A percentile compares a stretch with the other conserved stretches of the same genome.
Conservation (phyloP, 345 rosid species). For the Eucalyptus marginata region DNA sequence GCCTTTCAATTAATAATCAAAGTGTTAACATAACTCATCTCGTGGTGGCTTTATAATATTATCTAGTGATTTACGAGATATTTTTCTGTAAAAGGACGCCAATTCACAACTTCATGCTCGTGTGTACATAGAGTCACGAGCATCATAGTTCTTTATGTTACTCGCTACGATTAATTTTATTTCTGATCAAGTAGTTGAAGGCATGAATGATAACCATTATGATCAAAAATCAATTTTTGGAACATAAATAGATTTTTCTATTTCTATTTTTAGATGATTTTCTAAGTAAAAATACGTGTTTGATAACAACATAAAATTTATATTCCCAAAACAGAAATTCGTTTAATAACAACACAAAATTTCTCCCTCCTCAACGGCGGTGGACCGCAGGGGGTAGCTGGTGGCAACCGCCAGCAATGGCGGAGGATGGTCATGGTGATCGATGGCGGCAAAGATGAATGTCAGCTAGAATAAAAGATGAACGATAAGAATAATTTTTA, state of each 20-base stretch:
- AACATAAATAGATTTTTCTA: too few species aligned
- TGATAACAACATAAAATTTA: too few species aligned
- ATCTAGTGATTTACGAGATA: background rate
- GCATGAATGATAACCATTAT: too few species aligned
- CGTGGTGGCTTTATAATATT: background rate
- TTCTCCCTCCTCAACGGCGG: fast-evolving
- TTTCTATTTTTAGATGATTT: too few species aligned
- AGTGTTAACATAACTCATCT: background rate
- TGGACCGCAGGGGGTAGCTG: fast-evolving
- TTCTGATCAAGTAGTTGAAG: background rate
- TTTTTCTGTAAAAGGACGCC: background rate
- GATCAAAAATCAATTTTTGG: fast-evolving
- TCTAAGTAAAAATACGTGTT: too few species aligned
- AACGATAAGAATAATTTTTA: too few species aligned
- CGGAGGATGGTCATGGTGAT: fast-evolving
- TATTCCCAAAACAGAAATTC: too few species aligned
- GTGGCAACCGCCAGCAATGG: too few species aligned
- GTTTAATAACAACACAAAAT: too few species aligned
- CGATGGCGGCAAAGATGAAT: too few species aligned
- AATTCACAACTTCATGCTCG: background rate
- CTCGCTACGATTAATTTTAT: background rate
- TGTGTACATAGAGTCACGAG: background rate
- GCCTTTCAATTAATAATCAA: background rate
- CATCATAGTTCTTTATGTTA: background rate
- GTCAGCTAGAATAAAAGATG: too few species aligned